Percentiles rank a stretch among this genome's conserved stretches.
phyloP scores from a whole-genome alignment of 2,329 filamentous ascomycete species.

The Aspergillus pseudonomiae region DNA sequence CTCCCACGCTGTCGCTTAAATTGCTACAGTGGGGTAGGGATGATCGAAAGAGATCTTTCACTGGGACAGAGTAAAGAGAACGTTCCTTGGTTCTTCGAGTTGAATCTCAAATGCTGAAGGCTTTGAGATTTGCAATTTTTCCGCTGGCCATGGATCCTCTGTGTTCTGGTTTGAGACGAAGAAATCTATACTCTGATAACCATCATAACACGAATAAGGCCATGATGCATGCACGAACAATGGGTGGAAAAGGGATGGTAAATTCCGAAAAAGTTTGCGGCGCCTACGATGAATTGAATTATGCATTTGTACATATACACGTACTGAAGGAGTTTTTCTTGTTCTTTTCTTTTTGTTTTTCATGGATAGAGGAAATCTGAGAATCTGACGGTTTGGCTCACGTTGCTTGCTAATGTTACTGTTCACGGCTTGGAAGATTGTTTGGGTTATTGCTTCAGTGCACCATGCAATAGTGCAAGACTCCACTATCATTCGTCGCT shows the following conservation, averaged over 20 bases:
- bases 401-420: neutral
- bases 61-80: neutral
- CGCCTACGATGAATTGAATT: conserved; percentile 7
- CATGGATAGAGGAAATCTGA: neutral
- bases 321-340: conserved; percentile 13
- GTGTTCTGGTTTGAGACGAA: conserved; percentile 20
- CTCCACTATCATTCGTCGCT: neutral
- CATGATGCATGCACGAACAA: conserved; percentile 19
- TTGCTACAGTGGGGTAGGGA: neutral
- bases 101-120: neutral
- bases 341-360: conserved; percentile 3
- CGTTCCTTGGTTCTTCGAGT: neutral
- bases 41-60: neutral
- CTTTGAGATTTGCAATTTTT: neutral
- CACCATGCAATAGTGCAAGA: neutral
- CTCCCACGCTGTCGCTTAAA: conserved; percentile 49
- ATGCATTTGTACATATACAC: conserved; percentile 16
- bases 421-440: neutral
- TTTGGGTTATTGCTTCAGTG: neutral
- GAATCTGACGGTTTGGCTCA: neutral
- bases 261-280: conserved; percentile 11
- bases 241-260: conserved; percentile 11
- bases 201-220: conserved; percentile 10
- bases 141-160: conserved; percentile 6
- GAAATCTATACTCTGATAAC: neutral